Conservation (phyloP, 2,329 filamentous ascomycete genomes). For the Aspergillus phoenicis region DNA sequence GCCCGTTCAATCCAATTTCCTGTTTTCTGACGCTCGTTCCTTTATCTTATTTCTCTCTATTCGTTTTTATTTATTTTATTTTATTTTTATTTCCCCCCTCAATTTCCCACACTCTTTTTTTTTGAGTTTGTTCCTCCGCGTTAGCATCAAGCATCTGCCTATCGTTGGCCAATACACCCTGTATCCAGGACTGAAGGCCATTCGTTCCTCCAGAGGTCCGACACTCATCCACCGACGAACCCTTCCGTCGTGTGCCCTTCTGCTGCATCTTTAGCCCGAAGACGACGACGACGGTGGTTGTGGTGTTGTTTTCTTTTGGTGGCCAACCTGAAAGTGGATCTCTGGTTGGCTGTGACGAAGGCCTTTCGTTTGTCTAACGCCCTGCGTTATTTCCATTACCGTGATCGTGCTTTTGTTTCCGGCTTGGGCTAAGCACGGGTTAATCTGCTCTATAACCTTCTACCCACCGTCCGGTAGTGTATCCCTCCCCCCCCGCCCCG, state of each 20-base stretch:
- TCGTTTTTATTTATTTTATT: neutral
- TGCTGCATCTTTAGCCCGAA: constrained; percentile 14
- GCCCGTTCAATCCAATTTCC: constrained; percentile 15
- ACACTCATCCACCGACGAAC: constrained; percentile 12
- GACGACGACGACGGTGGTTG: neutral
- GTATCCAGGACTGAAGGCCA: constrained; percentile 17
- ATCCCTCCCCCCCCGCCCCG: constrained; percentile 11
- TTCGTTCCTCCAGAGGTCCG: constrained; percentile 19
- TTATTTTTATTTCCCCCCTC: neutral
- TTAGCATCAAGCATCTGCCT: constrained; percentile 21
- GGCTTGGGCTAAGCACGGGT: constrained; percentile 28
- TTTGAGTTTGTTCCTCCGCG: constrained; percentile 20
- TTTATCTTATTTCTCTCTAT: constrained; percentile 4
- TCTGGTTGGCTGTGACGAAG: constrained; percentile 21
- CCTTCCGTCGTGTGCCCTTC: constrained; percentile 17
- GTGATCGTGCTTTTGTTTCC: constrained; percentile 22
- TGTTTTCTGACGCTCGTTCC: constrained; percentile 10
- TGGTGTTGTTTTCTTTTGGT: constrained; percentile 11
- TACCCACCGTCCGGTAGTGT: constrained; percentile 22
- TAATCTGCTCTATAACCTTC: constrained; percentile 26
- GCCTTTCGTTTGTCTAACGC: constrained; percentile 17
- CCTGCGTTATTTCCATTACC: constrained; percentile 34
- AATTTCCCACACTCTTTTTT: constrained; percentile 1
- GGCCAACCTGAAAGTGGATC: constrained; percentile 27
- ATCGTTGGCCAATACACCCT: constrained; percentile 19